A percentile compares a stretch with the other conserved stretches of the same genome.
Conservation (phyloP, 108 stramenopile genomes). For the Craspedostauros australis region DNA sequence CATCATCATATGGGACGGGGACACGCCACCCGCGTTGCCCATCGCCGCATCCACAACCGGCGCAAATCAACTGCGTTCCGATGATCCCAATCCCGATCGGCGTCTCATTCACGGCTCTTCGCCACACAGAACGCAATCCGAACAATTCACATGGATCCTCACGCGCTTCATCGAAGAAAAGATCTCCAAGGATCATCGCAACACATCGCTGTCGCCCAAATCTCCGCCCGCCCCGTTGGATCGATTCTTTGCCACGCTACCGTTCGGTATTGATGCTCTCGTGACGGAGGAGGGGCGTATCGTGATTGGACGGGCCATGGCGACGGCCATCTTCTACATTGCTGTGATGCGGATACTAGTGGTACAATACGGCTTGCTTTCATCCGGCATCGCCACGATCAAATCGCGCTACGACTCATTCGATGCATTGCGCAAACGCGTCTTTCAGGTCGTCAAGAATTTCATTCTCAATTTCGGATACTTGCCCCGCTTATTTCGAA, state of each 20-base stretch:
- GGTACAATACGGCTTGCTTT: slow-evolving; percentile 31
- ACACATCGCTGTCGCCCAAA: background rate
- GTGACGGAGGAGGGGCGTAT: slow-evolving; percentile 22
- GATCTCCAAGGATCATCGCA: slow-evolving; percentile 7
- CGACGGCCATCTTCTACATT: slow-evolving; percentile 30
- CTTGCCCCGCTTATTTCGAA: slow-evolving; percentile 11
- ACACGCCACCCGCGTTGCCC: slow-evolving; percentile 6
- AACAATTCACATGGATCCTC: slow-evolving; percentile 53
- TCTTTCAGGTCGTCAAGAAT: slow-evolving; percentile 7
- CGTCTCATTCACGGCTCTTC: slow-evolving; percentile 42
- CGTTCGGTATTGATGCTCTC: slow-evolving; percentile 21
- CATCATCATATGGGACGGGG: slow-evolving; percentile 56
- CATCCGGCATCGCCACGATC: slow-evolving; percentile 17
- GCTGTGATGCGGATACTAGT: slow-evolving; percentile 21
- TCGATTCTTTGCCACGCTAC: slow-evolving; percentile 10
- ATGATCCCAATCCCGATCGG: background rate
- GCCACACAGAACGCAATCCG: slow-evolving; percentile 49
- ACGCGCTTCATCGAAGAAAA: slow-evolving; percentile 59
- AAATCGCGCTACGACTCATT: slow-evolving; percentile 16
- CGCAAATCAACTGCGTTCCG: background rate
- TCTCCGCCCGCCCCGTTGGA: background rate
- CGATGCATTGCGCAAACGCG: slow-evolving; percentile 2
- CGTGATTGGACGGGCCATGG: slow-evolving; percentile 29
- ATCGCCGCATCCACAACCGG: background rate
- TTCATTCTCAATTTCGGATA: slow-evolving; percentile 27